These are phyloP conservation scores for Stentor coeruleus DNA, from an alignment of 73 alveolate species.

Conservation along the genomic window DNA sequence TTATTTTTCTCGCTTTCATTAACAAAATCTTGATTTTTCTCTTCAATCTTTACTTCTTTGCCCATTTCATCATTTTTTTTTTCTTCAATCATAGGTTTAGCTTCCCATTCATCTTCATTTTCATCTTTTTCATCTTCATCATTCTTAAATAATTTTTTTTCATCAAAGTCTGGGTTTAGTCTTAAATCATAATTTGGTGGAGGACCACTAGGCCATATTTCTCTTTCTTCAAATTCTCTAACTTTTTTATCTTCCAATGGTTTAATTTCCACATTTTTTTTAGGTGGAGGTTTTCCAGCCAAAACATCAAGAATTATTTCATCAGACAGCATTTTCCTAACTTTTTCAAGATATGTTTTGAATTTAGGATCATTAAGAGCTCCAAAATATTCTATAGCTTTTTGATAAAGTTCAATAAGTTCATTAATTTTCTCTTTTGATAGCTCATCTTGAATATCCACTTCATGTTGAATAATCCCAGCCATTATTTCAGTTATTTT, in stretches of 20 bases:
- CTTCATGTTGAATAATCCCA: conserved; percentile 47
- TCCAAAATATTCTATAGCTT: conserved; percentile 65
- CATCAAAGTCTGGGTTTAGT: not conserved
- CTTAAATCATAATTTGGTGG: not conserved
- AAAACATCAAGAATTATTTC: conserved; percentile 34
- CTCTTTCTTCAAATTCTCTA: not conserved
- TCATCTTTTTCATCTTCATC: conserved; percentile 23
- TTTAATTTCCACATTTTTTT: not conserved
- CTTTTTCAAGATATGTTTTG: conserved; percentile 44
- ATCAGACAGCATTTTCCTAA: conserved; percentile 40
- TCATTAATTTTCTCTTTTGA: conserved; percentile 43
- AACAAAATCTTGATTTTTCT: not conserved
- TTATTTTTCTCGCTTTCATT: not conserved
- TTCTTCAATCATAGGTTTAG: not conserved
- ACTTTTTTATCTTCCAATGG: not conserved
- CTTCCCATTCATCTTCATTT: not conserved
- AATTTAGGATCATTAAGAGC: conserved; percentile 63
- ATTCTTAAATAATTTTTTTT: not conserved
- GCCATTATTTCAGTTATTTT: conserved; percentile 48
- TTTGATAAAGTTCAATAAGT: conserved; percentile 58
- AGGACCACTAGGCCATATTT: conserved; percentile 25
- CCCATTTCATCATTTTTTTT: not conserved
- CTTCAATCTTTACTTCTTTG: not conserved
- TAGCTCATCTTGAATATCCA: conserved; percentile 31
- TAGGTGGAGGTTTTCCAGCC: conserved; percentile 1